phyloP scores from a whole-genome alignment of 2,329 filamentous ascomycete species.

The Ambrosiella beaveri region DNA sequence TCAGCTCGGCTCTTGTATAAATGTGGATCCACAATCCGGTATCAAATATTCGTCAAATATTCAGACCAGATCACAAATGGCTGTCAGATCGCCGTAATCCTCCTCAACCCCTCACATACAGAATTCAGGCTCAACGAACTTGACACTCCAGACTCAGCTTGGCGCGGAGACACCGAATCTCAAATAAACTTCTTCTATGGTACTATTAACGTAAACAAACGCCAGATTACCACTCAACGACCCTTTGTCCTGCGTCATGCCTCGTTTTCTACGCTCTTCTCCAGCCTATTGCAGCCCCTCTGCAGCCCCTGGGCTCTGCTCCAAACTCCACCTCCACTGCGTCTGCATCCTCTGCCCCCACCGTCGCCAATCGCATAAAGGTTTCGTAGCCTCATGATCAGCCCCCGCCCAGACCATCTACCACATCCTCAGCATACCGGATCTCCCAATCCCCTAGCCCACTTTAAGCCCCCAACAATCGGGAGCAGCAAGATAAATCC shows the following conservation, averaged over 20 bases:
- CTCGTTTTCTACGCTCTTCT: background rate
- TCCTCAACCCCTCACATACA: background rate
- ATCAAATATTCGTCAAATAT: too few relatives aligned
- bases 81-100: background rate
- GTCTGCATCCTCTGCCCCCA: background rate
- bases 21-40: too few relatives aligned
- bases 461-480: slow-evolving; percentile 59
- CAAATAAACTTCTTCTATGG: background rate
- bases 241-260: background rate
- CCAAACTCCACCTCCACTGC: background rate
- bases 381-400: background rate
- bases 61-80: background rate
- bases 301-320: background rate
- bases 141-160: background rate
- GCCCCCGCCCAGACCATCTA: background rate
- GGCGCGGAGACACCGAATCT: background rate
- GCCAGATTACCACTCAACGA: background rate
- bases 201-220: background rate
- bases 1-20: too few relatives aligned
- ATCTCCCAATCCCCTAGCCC: slow-evolving; percentile 41
- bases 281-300: background rate
- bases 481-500: slow-evolving; percentile 44
- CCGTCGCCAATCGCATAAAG: background rate
- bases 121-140: background rate
- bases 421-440: slow-evolving; percentile 21